Evolutionary conservation across 768 basidiomycete species (phyloP).

Genomic region (Tulasnella sp.): DNA sequence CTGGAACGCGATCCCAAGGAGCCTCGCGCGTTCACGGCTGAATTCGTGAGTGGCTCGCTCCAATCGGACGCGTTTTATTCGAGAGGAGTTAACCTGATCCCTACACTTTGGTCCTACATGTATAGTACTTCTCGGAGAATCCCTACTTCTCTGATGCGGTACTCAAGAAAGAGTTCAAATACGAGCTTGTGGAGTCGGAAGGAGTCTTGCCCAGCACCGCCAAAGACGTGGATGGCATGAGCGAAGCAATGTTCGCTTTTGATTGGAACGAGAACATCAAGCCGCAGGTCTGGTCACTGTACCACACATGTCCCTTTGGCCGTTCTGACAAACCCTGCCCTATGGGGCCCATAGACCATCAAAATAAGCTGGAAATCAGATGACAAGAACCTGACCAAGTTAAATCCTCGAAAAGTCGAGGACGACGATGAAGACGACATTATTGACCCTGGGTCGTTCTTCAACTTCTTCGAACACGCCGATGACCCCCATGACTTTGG

Average conservation of each 20-base stretch:
- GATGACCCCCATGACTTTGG: constrained; percentile 61
- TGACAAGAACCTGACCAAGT: constrained; percentile 62
- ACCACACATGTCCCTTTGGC: neutral
- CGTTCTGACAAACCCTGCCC: neutral
- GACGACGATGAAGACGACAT: constrained; percentile 45
- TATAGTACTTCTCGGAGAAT: constrained; percentile 75
- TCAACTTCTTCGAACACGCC: constrained; percentile 70
- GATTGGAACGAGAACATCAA: constrained; percentile 66
- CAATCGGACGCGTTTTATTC: neutral
- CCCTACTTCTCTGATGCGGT: constrained; percentile 68
- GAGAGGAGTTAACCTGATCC: neutral
- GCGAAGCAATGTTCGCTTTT: constrained; percentile 67
- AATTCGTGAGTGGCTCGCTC: constrained; percentile 57
- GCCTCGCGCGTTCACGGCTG: constrained; percentile 69
- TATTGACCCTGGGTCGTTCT: constrained; percentile 70
- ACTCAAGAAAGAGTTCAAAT: constrained; percentile 75
- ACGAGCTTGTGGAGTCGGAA: constrained; percentile 42
- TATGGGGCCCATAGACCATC: constrained; percentile 33
- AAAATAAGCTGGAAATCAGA: constrained; percentile 77
- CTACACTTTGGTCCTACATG: neutral
- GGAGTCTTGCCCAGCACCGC: constrained; percentile 32
- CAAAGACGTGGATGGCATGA: constrained; percentile 50
- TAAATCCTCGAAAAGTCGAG: constrained; percentile 50
- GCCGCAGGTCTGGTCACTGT: constrained; percentile 40
- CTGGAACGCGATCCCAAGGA: constrained; percentile 60